Evolutionary conservation across 768 basidiomycete species (phyloP), one percentile per base, ranked within the genome.

Genomic region (Pleurotus citrinopileatus): DNA sequence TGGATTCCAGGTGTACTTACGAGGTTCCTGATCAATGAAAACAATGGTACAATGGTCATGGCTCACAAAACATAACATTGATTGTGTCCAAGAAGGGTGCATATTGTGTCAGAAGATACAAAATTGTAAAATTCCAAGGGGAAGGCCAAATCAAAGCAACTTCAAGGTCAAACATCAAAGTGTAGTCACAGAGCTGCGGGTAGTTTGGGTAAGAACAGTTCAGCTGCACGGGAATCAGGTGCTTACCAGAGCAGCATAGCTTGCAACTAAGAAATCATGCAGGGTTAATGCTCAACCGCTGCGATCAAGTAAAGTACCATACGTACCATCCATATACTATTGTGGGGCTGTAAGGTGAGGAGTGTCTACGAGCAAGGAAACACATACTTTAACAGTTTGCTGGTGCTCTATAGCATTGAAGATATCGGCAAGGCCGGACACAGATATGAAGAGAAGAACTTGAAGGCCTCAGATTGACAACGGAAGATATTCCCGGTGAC

Each of bases 31-130:
- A 12, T 20, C 23, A 25, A 22, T 22, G 17, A 25, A 19, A 17
- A 17, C 17, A 13, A 20, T n/a, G 42, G 25, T 6, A 20, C 15
- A 25, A 25, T 13, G 19, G 13, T 22, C 29, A 46, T 26, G 17
- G 38, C 54, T 25, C 32, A 52, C 57, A 38, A 20, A 28, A 46
- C n/a, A 58, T 22, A 12, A 42, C 28, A 12, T 47, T 28, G 23
- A 51, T 9, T 17, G 54, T 50, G 13, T 55, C 57, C n/a, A 55
- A 9, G 15, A 58, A 42, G n/a, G 57, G 53, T n/a, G 55, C 34
- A 27, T 57, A 57, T 20, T 46, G 34, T 10, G 32, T 54, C 1
- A 58, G 22, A 26, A 52, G 19, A 23, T 38, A 61, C 3, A 56
- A 58, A 55, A 28, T 22, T 7, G 43, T 54, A 23, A 26, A 15